phyloP scores from a whole-genome alignment of 345 rosid genomes.

The Sisymbrium altissimum region DNA sequence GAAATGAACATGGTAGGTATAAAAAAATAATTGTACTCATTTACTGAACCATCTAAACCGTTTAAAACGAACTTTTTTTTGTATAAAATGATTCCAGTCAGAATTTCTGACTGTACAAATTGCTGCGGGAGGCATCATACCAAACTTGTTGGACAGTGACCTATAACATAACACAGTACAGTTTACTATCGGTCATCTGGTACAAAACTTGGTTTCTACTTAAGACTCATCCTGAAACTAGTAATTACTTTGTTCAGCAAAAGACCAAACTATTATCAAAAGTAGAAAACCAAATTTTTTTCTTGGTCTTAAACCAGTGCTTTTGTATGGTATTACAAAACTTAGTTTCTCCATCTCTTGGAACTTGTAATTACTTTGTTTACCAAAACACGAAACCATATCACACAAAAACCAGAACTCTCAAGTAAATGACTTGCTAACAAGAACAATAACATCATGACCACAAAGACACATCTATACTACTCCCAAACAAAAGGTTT shows the following conservation, averaged over 20 bases:
- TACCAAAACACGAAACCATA: neutral
- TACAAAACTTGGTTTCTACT: no score
- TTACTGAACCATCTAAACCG: neutral
- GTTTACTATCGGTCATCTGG: neutral
- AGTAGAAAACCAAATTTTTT: neutral
- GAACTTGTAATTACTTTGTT: neutral
- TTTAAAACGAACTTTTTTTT: neutral
- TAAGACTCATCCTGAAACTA: no score
- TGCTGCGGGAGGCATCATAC: no score
- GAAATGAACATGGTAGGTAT: neutral
- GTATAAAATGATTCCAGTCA: no score
- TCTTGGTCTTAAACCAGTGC: neutral
- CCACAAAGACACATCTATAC: constrained; percentile 10
- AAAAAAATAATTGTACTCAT: neutral
- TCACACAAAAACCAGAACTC: neutral
- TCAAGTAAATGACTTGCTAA: neutral
- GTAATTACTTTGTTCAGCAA: no score
- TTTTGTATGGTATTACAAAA: neutral
- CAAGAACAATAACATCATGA: constrained; percentile 1
- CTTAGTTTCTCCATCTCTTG: neutral
- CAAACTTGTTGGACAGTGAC: no score
- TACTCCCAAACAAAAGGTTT: neutral
- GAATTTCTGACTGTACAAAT: no score
- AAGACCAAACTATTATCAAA: no score
- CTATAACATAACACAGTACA: no score